Evolutionary conservation across 441 rosid genomes (phyloP).

Genomic region (Isatis lusitanica): DNA sequence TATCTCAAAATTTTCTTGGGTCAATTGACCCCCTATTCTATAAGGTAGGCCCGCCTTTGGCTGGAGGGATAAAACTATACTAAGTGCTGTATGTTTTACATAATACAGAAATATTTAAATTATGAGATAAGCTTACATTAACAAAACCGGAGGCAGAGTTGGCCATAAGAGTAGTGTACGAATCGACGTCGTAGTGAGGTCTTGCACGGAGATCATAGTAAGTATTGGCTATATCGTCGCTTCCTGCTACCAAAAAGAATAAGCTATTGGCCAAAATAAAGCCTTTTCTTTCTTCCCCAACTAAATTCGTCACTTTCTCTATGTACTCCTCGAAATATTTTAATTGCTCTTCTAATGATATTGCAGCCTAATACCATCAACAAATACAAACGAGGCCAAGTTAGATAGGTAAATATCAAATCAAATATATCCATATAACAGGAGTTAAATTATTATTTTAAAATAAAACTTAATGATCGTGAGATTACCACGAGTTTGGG

Average conservation of each 20-base stretch:
- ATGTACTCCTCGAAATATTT: slow-evolving; percentile 54
- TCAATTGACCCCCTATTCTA: too few species aligned
- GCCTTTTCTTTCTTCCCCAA: slow-evolving; percentile 53
- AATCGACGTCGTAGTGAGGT: slow-evolving; percentile 49
- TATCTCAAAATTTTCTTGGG: too few species aligned
- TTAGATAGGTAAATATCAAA: background rate
- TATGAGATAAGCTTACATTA: slow-evolving; percentile 40
- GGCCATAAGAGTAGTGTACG: slow-evolving; percentile 58
- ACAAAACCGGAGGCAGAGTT: slow-evolving; percentile 52
- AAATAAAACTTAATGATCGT: background rate
- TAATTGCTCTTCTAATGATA: slow-evolving; percentile 52
- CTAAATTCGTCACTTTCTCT: slow-evolving; percentile 44
- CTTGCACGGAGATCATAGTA: slow-evolving; percentile 47
- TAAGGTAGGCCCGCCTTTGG: too few species aligned
- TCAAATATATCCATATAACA: background rate
- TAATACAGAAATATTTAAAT: background rate
- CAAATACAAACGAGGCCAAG: background rate
- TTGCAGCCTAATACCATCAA: slow-evolving; percentile 39
- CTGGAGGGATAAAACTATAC: background rate
- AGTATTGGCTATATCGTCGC: slow-evolving; percentile 73
- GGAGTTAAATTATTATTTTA: background rate
- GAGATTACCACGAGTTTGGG: slow-evolving; percentile 51
- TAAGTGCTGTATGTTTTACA: background rate
- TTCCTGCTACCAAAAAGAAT: slow-evolving; percentile 52
- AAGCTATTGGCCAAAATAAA: slow-evolving; percentile 47